phyloP scores from a whole-genome alignment of 148 eudicot genomes.

The Rhododendron simsii region DNA sequence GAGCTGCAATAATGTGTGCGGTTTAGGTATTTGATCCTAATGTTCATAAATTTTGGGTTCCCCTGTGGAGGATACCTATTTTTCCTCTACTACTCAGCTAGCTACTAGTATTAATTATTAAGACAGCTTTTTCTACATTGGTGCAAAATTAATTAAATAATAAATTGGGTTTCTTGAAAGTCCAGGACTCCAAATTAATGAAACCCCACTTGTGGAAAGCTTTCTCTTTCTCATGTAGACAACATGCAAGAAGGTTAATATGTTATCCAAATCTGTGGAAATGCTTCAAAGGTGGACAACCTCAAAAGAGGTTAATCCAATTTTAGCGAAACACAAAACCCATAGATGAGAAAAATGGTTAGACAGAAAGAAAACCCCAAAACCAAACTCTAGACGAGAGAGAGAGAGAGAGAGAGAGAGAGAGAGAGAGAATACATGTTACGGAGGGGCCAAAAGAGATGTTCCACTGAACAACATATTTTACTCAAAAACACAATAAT shows the following conservation, averaged over 20 bases:
- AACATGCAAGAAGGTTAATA: not conserved
- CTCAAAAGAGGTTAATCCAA: not conserved
- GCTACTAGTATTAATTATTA: too few relatives aligned
- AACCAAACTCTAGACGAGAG: not conserved
- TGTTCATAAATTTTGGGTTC: too few relatives aligned
- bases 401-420: not conserved
- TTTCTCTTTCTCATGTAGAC: not conserved
- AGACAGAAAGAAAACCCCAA: not conserved
- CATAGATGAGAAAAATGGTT: not conserved
- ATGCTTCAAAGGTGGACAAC: slow-evolving; percentile 9
- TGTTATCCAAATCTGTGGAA: not conserved
- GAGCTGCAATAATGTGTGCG: too few relatives aligned
- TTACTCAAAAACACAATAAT: slow-evolving; percentile 13
- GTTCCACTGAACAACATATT: slow-evolving; percentile 1
- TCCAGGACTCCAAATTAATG: not conserved
- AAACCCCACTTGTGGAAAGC: not conserved
- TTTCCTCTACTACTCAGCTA: not conserved
- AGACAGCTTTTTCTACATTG: not conserved
- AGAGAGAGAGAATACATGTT: not conserved
- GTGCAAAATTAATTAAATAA: not conserved
- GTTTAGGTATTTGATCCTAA: too few relatives aligned
- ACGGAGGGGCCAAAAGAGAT: not conserved
- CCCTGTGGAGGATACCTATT: not conserved
- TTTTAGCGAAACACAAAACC: not conserved
- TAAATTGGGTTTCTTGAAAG: not conserved